Percentiles rank a stretch among this genome's conserved stretches.
Conservation (phyloP, 2,329 filamentous ascomycete genomes). For the Thermochaetoides dissita region DNA sequence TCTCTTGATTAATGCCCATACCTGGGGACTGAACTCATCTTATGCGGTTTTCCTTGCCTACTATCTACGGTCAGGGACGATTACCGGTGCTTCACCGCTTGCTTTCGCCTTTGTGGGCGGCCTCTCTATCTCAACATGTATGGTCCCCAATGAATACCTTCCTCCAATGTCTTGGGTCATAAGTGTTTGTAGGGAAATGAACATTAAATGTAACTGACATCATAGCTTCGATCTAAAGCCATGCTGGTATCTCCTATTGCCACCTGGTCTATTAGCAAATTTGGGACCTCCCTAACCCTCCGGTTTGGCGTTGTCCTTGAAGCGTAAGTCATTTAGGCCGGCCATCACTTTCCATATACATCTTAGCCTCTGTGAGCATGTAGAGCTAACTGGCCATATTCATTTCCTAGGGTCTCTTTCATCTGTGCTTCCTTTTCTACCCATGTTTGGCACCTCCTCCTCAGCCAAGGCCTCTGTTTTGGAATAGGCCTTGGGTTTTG, state of each 20-base stretch:
- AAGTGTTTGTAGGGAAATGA: too few relatives aligned
- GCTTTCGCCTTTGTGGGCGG: slow-evolving; percentile 69
- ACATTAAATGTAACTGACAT: slow-evolving; percentile 15
- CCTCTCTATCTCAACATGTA: slow-evolving; percentile 45
- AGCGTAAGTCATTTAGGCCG: slow-evolving; percentile 24
- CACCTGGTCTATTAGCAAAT: slow-evolving; percentile 44
- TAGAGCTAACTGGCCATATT: background rate
- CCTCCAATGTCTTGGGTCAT: too few relatives aligned
- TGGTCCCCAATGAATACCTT: slow-evolving; percentile 3
- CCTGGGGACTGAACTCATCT: slow-evolving; percentile 60
- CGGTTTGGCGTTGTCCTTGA: slow-evolving; percentile 51
- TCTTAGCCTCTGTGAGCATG: too few relatives aligned
- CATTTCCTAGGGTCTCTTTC: slow-evolving; percentile 33
- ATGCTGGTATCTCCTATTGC: slow-evolving; percentile 55
- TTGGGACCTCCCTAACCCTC: slow-evolving; percentile 51
- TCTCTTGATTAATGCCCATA: slow-evolving; percentile 52
- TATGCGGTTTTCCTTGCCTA: slow-evolving; percentile 45
- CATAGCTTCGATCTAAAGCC: slow-evolving; percentile 25
- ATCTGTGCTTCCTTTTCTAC: slow-evolving; percentile 56
- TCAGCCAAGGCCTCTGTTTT: slow-evolving; percentile 62
- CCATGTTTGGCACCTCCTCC: slow-evolving; percentile 61
- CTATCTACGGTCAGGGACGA: slow-evolving; percentile 43
- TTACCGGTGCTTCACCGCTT: slow-evolving; percentile 48
- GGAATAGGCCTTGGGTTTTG: slow-evolving; percentile 67
- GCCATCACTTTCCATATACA: too few relatives aligned